phyloP scores from a whole-genome alignment of 2,329 filamentous ascomycete species.

The Colletotrichum gloeosporioides region DNA sequence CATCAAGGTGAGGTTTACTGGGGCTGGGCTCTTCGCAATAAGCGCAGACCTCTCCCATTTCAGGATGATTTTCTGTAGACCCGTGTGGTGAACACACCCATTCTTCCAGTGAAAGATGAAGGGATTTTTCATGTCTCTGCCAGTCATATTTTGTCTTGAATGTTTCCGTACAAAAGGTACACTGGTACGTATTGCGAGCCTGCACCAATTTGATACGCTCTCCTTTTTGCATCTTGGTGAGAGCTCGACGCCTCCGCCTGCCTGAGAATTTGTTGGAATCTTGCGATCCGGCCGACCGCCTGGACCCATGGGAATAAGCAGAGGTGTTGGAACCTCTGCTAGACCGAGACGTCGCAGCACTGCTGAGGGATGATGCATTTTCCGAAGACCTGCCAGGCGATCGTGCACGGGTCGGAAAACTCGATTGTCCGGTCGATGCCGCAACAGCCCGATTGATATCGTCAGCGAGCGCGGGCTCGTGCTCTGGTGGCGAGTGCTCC shows the following conservation, averaged over 20 bases:
- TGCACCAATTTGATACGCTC: not conserved
- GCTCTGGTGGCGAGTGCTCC: conserved; percentile 25
- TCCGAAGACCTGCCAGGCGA: conserved; percentile 28
- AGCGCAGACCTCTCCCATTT: conserved; percentile 45
- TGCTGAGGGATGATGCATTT: conserved; percentile 11
- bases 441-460: conserved; percentile 24
- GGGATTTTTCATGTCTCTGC: conserved; percentile 55
- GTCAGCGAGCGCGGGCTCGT: conserved; percentile 26
- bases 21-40: conserved; percentile 41
- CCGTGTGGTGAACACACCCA: conserved; percentile 50
- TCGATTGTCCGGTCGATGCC: conserved; percentile 13
- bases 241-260: not conserved
- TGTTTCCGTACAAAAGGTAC: conserved; percentile 51
- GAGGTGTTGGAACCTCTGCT: conserved; percentile 23
- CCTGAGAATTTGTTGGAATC: not conserved
- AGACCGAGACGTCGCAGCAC: conserved; percentile 11
- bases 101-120: conserved; percentile 48
- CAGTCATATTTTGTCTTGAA: conserved; percentile 52
- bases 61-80: conserved; percentile 41
- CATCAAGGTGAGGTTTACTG: conserved; percentile 35
- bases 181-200: conserved; percentile 36
- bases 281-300: conserved; percentile 18
- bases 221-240: not conserved
- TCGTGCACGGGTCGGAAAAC: conserved; percentile 10
- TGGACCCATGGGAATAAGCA: conserved; percentile 35